These are phyloP conservation scores for Spathaspora arborariae DNA, from an alignment of 805 yeast species.

Conservation along the genomic window DNA sequence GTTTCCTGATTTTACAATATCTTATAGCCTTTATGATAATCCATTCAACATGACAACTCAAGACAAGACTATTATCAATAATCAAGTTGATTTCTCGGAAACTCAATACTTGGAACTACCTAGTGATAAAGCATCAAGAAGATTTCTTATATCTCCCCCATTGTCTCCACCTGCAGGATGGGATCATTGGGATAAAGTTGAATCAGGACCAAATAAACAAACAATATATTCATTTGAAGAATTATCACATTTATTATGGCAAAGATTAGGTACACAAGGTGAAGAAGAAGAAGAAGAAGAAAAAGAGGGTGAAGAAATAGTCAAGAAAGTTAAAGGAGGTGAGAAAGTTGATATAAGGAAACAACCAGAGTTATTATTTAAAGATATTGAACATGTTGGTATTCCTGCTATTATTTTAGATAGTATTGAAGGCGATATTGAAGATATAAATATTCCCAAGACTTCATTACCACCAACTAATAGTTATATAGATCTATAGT, in stretches of 20 bases:
- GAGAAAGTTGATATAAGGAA: constrained; percentile 15
- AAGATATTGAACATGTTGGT: constrained; percentile 29
- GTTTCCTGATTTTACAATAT: constrained; percentile 11
- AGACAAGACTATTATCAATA: background rate
- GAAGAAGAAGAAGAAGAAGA: constrained; percentile 12
- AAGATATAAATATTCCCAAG: constrained; percentile 20
- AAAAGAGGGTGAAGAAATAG: too few species aligned
- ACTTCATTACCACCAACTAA: constrained; percentile 33
- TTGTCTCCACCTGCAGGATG: constrained; percentile 42
- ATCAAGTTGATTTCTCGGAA: constrained; percentile 7
- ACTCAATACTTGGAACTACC: constrained; percentile 38
- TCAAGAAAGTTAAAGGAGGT: background rate
- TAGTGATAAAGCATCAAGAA: constrained; percentile 30
- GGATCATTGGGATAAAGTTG: constrained; percentile 39
- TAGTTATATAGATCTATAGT: background rate
- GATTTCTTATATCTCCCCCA: constrained; percentile 45
- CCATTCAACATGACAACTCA: constrained; percentile 5
- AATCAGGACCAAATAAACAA: constrained; percentile 38
- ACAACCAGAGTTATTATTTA: constrained; percentile 36
- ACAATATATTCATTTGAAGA: constrained; percentile 36
- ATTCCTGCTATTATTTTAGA: constrained; percentile 42
- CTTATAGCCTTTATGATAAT: constrained; percentile 36
- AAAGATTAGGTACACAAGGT: constrained; percentile 34
- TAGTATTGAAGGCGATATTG: constrained; percentile 7
- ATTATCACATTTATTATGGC: constrained; percentile 42